phyloP scores from a whole-genome alignment of 2,329 filamentous ascomycete genomes.

The Aspergillus ochraceoroseus region DNA sequence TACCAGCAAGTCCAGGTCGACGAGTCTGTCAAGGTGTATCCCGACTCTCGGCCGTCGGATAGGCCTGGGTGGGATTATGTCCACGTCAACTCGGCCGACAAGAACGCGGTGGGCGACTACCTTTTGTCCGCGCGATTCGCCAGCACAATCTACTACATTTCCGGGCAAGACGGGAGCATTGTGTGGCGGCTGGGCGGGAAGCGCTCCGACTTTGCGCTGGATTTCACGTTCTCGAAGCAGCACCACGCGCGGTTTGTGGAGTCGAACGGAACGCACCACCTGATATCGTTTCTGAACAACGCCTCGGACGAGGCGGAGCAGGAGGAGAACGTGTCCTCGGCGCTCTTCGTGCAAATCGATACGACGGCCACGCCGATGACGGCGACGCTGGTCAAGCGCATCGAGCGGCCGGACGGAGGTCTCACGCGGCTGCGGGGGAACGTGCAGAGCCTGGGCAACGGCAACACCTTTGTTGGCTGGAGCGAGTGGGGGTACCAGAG shows the following conservation, averaged over 20 bases:
- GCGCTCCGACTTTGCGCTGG: slow-evolving; percentile 28
- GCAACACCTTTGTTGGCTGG: slow-evolving; percentile 39
- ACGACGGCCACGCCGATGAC: slow-evolving; percentile 26
- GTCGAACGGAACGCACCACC: slow-evolving; percentile 28
- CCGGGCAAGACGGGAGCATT: slow-evolving; percentile 34
- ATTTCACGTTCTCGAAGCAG: slow-evolving; percentile 38
- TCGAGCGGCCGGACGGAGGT: slow-evolving; percentile 34
- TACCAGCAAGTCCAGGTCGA: slow-evolving; percentile 30
- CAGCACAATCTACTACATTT: slow-evolving; percentile 39
- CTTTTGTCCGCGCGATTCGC: slow-evolving; percentile 40
- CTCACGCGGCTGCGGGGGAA: slow-evolving; percentile 37
- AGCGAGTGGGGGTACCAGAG: slow-evolving; percentile 36
- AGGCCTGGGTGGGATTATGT: slow-evolving; percentile 34
- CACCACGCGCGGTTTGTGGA: slow-evolving; percentile 37
- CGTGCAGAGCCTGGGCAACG: slow-evolving; percentile 34
- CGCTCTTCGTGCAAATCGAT: slow-evolving; percentile 33
- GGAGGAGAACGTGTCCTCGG: slow-evolving; percentile 29
- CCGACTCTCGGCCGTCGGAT: slow-evolving; percentile 5
- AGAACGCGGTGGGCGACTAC: slow-evolving; percentile 39
- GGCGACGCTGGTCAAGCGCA: slow-evolving; percentile 28
- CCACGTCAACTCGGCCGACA: slow-evolving; percentile 42
- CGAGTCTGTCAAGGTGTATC: slow-evolving; percentile 28
- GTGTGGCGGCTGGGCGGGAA: slow-evolving; percentile 40
- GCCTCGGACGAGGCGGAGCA: slow-evolving; percentile 30
- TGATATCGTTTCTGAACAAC: slow-evolving; percentile 36